Conservation (phyloP, 2,329 filamentous ascomycete genomes). For the Didymella exigua region DNA sequence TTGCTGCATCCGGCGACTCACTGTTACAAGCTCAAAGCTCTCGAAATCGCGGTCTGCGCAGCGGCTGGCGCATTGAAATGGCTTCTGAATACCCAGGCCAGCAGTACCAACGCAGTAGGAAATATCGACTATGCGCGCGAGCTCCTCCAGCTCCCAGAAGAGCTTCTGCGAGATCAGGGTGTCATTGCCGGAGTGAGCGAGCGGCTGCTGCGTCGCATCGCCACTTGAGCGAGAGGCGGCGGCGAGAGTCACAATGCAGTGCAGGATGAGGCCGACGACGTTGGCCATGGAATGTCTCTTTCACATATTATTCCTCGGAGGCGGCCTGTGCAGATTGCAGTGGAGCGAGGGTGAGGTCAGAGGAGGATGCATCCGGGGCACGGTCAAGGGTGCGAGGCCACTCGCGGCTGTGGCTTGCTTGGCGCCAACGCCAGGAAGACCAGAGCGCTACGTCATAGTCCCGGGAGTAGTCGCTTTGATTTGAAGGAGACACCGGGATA, state of each 20-base stretch:
- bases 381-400: slow-evolving; percentile 6
- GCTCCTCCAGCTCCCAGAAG: slow-evolving; percentile 82
- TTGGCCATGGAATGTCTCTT: slow-evolving; percentile 28
- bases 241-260: slow-evolving; percentile 25
- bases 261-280: slow-evolving; percentile 30
- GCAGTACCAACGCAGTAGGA: slow-evolving; percentile 88
- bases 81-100: slow-evolving; percentile 80
- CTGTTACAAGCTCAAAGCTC: slow-evolving; percentile 73
- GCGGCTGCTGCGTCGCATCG: slow-evolving; percentile 33
- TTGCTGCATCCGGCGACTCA: slow-evolving; percentile 31
- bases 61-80: slow-evolving; percentile 83
- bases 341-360: slow-evolving; percentile 30
- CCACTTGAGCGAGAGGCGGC: slow-evolving; percentile 14
- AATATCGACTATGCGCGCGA: slow-evolving; percentile 91
- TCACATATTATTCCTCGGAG: slow-evolving; percentile 42
- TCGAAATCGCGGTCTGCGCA: slow-evolving; percentile 84
- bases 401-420: slow-evolving; percentile 8
- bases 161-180: slow-evolving; percentile 64
- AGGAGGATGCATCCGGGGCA: slow-evolving; percentile 18
- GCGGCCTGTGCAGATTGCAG: slow-evolving; percentile 7
- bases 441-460: slow-evolving; percentile 7
- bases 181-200: slow-evolving; percentile 35
- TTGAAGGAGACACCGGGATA: slow-evolving; percentile 3
- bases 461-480: not conserved
- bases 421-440: slow-evolving; percentile 11